Evolutionary conservation across 2,329 filamentous ascomycete species (phyloP).

Genomic region (Colletotrichum spinosum): DNA sequence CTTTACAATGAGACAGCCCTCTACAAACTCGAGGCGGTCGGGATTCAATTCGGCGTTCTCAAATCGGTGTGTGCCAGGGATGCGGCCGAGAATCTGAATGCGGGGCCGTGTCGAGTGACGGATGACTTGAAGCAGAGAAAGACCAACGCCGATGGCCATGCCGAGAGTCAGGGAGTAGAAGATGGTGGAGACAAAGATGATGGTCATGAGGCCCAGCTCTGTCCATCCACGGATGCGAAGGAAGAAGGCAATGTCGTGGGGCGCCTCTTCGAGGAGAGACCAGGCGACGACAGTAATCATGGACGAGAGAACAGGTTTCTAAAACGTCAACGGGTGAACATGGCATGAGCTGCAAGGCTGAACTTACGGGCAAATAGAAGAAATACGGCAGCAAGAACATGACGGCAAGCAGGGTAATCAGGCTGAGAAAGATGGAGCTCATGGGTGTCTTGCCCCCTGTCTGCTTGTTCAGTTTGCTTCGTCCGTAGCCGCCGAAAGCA

Average conservation of each 20-base stretch:
- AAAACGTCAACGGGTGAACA: slow-evolving; percentile 12
- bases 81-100: slow-evolving; percentile 94
- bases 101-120: slow-evolving; percentile 90
- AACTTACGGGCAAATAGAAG: slow-evolving; percentile 90
- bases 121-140: slow-evolving; percentile 91
- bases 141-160: slow-evolving; percentile 91
- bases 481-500: slow-evolving; percentile 94
- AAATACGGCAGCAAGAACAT: slow-evolving; percentile 89
- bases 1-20: slow-evolving; percentile 94
- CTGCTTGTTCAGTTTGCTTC: slow-evolving; percentile 93
- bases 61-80: slow-evolving; percentile 85
- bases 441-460: slow-evolving; percentile 94
- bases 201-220: slow-evolving; percentile 86
- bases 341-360: slow-evolving; percentile 12
- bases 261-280: slow-evolving; percentile 94
- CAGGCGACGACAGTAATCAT: slow-evolving; percentile 97
- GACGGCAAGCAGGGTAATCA: slow-evolving; percentile 85
- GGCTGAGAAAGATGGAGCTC: slow-evolving; percentile 87
- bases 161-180: slow-evolving; percentile 95
- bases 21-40: slow-evolving; percentile 84
- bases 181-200: slow-evolving; percentile 92
- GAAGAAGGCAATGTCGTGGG: slow-evolving; percentile 93
- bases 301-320: slow-evolving; percentile 93
- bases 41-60: slow-evolving; percentile 84
- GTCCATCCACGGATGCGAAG: slow-evolving; percentile 85